Evolutionary conservation across 164 flowering plant genomes (phyloP).

Genomic region (Chimonanthus praecox): DNA sequence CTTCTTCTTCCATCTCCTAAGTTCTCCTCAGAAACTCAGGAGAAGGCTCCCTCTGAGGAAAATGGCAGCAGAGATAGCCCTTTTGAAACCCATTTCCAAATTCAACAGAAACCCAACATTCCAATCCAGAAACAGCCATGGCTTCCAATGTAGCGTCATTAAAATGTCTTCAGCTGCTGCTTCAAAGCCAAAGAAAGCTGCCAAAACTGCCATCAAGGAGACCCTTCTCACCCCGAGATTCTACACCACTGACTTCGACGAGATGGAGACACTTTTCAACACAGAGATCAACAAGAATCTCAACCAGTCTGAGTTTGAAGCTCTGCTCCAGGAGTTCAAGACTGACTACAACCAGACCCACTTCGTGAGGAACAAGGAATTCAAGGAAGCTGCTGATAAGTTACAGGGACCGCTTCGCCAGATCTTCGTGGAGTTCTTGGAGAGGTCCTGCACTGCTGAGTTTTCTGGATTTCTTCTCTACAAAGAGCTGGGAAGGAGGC

Average conservation of each 20-base stretch:
- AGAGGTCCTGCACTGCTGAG: conserved; percentile 98
- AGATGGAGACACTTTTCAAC: conserved; percentile 94
- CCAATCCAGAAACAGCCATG: conserved; percentile 1
- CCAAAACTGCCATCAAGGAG: conserved; percentile 59
- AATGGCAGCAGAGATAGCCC: conserved; percentile 75
- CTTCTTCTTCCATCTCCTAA: not conserved
- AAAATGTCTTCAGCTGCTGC: conserved; percentile 52
- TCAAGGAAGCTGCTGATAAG: conserved; percentile 94
- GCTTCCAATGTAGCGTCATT: conserved; percentile 5
- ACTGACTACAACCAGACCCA: conserved; percentile 98
- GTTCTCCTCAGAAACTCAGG: not conserved
- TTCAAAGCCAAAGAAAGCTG: conserved; percentile 33
- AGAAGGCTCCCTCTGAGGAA: not conserved
- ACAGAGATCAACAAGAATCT: conserved; percentile 86
- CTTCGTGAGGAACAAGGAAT: conserved; percentile 92
- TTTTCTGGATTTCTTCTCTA: conserved; percentile 96
- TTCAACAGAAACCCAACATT: conserved; percentile 20
- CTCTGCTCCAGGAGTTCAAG: conserved; percentile 88
- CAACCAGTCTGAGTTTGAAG: conserved; percentile 76
- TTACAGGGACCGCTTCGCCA: conserved; percentile 78
- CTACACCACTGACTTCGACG: conserved; percentile 97
- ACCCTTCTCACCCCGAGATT: conserved; percentile 87
- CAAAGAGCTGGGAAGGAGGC: conserved; percentile 96
- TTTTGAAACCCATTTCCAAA: conserved; percentile 69
- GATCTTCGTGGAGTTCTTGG: conserved; percentile 94